These are phyloP conservation scores for Apiotrichum laibachii DNA, from an alignment of 1,284 basidiomycete genomes.

Conservation along the genomic window DNA sequence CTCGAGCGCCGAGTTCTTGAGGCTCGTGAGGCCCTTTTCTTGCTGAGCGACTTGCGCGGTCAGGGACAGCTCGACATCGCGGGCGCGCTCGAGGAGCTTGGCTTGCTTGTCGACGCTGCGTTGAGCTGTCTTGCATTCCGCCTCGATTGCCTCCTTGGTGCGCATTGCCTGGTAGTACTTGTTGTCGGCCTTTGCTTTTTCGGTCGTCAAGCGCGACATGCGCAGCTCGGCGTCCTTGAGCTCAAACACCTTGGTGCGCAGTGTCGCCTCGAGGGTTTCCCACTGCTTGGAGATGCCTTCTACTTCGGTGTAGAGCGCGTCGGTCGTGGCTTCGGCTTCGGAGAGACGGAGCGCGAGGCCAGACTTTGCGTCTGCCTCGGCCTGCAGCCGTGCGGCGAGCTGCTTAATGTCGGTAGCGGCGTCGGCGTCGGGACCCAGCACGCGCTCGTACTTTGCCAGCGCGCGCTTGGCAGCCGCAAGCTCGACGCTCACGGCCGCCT, in stretches of 20 bases:
- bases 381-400: slow-evolving; percentile 60
- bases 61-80: slow-evolving; percentile 65
- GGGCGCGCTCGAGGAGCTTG: slow-evolving; percentile 68
- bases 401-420: slow-evolving; percentile 55
- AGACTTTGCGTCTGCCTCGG: slow-evolving; percentile 64
- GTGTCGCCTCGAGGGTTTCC: slow-evolving; percentile 78
- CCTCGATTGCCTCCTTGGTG: slow-evolving; percentile 77
- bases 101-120: slow-evolving; percentile 73
- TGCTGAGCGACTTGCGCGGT: slow-evolving; percentile 57
- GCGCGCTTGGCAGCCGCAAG: slow-evolving; percentile 44
- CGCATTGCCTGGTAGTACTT: slow-evolving; percentile 91
- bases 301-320: slow-evolving; percentile 78
- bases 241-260: slow-evolving; percentile 81
- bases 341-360: slow-evolving; percentile 55
- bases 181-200: slow-evolving; percentile 92
- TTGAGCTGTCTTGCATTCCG: slow-evolving; percentile 67
- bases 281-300: slow-evolving; percentile 83
- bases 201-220: slow-evolving; percentile 61
- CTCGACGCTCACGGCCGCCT: slow-evolving; percentile 26
- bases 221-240: slow-evolving; percentile 73
- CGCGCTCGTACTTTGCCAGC: slow-evolving; percentile 61
- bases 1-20: slow-evolving; percentile 53
- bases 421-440: slow-evolving; percentile 60
- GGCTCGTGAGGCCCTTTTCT: slow-evolving; percentile 55
- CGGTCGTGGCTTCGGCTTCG: slow-evolving; percentile 58